Conservation (phyloP, 2,329 filamentous ascomycete genomes). For the Calonectria pauciramosa region DNA sequence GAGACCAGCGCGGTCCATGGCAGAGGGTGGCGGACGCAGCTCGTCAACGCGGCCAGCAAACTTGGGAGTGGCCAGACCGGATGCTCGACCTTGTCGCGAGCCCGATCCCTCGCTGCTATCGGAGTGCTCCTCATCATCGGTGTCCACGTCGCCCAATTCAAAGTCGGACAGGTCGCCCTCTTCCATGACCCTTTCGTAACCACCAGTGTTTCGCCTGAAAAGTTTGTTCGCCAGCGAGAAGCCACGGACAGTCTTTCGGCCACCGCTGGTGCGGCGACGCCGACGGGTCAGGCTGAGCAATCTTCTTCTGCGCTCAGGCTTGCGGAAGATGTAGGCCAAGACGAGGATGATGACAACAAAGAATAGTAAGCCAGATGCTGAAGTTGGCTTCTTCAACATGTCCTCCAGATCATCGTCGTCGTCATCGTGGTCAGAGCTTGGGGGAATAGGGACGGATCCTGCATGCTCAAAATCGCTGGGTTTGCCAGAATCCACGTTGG, state of each 20-base stretch:
- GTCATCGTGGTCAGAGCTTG: slow-evolving; percentile 59
- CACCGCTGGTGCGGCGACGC: slow-evolving; percentile 42
- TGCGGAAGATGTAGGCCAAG: slow-evolving; percentile 80
- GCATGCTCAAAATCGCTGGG: slow-evolving; percentile 89
- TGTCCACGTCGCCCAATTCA: slow-evolving; percentile 79
- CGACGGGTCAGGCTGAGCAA: slow-evolving; percentile 47
- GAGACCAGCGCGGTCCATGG: slow-evolving; percentile 78
- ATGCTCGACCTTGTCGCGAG: slow-evolving; percentile 69
- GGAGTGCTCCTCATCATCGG: slow-evolving; percentile 74
- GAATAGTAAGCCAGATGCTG: slow-evolving; percentile 81
- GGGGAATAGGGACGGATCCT: slow-evolving; percentile 64
- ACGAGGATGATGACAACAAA: slow-evolving; percentile 81
- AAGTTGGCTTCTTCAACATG: slow-evolving; percentile 77
- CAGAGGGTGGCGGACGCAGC: slow-evolving; percentile 54
- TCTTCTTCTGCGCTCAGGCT: slow-evolving; percentile 76
- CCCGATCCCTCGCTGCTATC: slow-evolving; percentile 71
- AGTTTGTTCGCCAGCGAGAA: slow-evolving; percentile 73
- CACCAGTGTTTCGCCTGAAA: slow-evolving; percentile 69
- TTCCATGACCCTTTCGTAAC: slow-evolving; percentile 89
- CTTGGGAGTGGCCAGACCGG: slow-evolving; percentile 78
- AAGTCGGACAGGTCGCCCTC: slow-evolving; percentile 82
- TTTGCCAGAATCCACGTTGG: slow-evolving; percentile 76
- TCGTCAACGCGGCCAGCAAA: slow-evolving; percentile 68
- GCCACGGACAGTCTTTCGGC: slow-evolving; percentile 61
- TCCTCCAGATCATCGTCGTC: slow-evolving; percentile 72